Evolutionary conservation across 495 filamentous ascomycete genomes (phyloP), one percentile per base, ranked within the genome.

Genomic region (Neurospora hispaniola): DNA sequence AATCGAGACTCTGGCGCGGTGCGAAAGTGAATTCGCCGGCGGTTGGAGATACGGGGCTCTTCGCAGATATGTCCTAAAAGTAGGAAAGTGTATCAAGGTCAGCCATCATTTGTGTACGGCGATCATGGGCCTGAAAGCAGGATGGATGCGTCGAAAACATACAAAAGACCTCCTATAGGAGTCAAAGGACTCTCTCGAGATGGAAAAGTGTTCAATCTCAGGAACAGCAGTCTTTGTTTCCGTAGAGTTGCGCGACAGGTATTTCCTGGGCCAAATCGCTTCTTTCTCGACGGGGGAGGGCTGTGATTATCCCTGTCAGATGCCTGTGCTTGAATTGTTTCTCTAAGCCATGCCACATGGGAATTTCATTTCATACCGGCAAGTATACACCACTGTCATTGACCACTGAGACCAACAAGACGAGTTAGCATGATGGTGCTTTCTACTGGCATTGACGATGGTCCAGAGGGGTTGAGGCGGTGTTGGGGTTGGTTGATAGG

Each of bases 121-220:
- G 23, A 14, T 31, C 14, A 66, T 5, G 1, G 62, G 4, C 12
- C 35, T n/a, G 35, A 9, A 46, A 43, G 46, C 48, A 42, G 70
- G 71, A 70, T 42, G 71, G 70, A 35, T 69, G 69, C 59, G 9
- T 31, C 27, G 43, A 72, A 31, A 41, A 85, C 91, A 71, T 87
- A 97, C 94, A 84, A 99, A 99, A 73, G 96, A 98, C 74, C 96
- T 90, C 70, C 96, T 88, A 80, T 99, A 99, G 39, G 95, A 97
- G 80, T 99, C 96, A 81, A 98, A 99, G 10, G 94, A 97, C 82
- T 99, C 96, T 76, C 96, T 90, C 41, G 96, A 97, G 82, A 99
- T 99, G 70, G 91, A 93, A 82, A 99, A 99, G 31, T 93, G 94
- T 77, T 98, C 96, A 78, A 94, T 93, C 73, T 95, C 92, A 77